Base-by-base conservation (phyloP, 2,329 filamentous ascomycete genomes). In the Fusarium paranaense region DNA sequence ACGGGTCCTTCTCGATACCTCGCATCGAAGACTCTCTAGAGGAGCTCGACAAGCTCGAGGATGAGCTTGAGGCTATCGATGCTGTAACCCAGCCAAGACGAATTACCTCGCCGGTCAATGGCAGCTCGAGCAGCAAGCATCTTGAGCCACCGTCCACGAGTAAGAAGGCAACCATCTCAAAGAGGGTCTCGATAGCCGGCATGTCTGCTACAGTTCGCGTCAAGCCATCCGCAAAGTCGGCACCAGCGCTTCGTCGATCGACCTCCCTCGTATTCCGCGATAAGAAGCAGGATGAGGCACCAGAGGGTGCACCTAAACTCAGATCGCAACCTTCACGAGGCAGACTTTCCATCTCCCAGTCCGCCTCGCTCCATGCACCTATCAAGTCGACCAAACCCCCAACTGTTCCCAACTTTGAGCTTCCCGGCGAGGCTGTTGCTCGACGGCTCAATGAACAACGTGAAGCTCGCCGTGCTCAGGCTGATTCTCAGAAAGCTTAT, bases 1-100 rank as follows among this genome's bases (percentile, higher is more conserved):
- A 78, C 7, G 81, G 78, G 0, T 83, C 80, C 7, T 80, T 76
- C 69, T 83, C 75, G 1, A 81, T 84, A 14, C 82, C 86, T 30
- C 87, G 89, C 20, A 92, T 92, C 59, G 90, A 92, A 77, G 90
- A 92, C 78, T 91, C 90, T 2, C 82, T 92, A 10, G 90, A 91
- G 78, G 90, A 89, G 71, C 83, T 92, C 22, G 90, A 92, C 76
- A 84, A 85, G 69, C 83, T 92, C 18, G 90, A 92, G 73, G 90
- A 92, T 35, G 85, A 91, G 59, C 83, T 92, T 11, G 90, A 92
- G 73, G 88, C 86, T 2, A 83, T 90, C 37, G 76, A 80, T 64
- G 81, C 81, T n/a, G 80, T 85, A 13, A 78, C 86, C 0, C 80
- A 78, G 2, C 67, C 84, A 13, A 76, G 80, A 20, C 80, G 78